phyloP scores from a whole-genome alignment of 371 early-diverging fungal genomes.

The Apophysomyces elegans region DNA sequence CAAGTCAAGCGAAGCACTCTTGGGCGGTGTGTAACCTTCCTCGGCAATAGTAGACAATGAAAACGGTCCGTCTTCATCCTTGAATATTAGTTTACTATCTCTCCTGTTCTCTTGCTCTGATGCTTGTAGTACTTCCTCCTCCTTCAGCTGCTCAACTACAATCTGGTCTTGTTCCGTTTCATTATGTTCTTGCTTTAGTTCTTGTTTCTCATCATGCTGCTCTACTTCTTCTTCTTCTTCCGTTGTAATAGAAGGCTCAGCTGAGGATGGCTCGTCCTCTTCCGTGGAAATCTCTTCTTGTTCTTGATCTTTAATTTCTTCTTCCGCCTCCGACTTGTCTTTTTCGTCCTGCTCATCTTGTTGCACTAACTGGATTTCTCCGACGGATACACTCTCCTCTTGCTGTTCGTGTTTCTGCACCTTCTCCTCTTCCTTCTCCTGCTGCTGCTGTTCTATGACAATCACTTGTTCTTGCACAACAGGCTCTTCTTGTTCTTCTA shows the following conservation, averaged over 20 bases:
- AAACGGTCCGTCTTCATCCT: not conserved
- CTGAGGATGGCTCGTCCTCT: no score
- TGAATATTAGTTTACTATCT: not conserved
- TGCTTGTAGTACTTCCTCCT: not conserved
- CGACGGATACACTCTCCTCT: not conserved
- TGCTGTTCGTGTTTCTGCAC: no score
- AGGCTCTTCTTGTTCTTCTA: no score
- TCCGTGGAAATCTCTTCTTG: not conserved
- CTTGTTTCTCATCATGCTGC: not conserved
- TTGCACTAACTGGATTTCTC: not conserved
- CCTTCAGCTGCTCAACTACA: not conserved
- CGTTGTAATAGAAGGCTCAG: no score
- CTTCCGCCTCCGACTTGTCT: not conserved
- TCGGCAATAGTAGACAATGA: not conserved
- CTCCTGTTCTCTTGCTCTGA: not conserved
- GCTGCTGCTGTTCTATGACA: no score
- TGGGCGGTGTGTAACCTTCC: conserved; percentile 3
- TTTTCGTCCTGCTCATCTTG: conserved; percentile 3
- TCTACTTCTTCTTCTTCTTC: not conserved
- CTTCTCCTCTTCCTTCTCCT: no score
- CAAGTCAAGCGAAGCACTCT: conserved; percentile 8
- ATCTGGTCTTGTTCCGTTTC: not conserved
- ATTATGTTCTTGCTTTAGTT: not conserved
- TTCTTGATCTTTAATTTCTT: not conserved
- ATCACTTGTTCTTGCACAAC: no score